Conservation (phyloP, 2,329 filamentous ascomycete genomes). For the Calonectria ilicicola region DNA sequence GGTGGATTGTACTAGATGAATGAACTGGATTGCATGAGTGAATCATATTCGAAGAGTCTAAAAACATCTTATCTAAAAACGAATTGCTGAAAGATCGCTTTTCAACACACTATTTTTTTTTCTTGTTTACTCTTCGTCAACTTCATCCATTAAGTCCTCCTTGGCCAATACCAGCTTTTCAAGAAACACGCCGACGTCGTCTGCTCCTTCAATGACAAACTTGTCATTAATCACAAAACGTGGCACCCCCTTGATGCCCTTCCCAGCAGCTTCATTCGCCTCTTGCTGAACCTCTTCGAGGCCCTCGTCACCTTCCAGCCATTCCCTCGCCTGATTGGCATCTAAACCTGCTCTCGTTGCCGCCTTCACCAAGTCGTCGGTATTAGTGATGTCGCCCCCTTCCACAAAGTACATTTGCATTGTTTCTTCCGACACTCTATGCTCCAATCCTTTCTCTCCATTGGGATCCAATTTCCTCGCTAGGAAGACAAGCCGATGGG, state of each 20-base stretch:
- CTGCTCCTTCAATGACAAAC: conserved; percentile 77
- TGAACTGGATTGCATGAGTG: not conserved
- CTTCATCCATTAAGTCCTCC: conserved; percentile 36
- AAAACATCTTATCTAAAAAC: not conserved
- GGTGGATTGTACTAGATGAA: not conserved
- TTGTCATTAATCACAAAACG: conserved; percentile 79
- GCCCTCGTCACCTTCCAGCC: conserved; percentile 66
- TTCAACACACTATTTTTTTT: no score
- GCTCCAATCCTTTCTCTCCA: conserved; percentile 60
- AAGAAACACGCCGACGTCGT: conserved; percentile 76
- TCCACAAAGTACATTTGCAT: conserved; percentile 77
- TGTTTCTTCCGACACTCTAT: conserved; percentile 69
- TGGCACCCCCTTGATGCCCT: conserved; percentile 75
- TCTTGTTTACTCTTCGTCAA: not conserved
- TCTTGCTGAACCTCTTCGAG: conserved; percentile 69
- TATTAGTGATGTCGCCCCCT: conserved; percentile 72
- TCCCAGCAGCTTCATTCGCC: conserved; percentile 62
- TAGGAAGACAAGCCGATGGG: conserved; percentile 74
- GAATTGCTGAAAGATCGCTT: not conserved
- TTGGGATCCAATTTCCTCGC: conserved; percentile 60
- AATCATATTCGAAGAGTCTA: not conserved
- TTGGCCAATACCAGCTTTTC: conserved; percentile 70
- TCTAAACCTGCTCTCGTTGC: conserved; percentile 67
- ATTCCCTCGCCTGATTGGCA: conserved; percentile 61
- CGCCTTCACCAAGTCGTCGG: conserved; percentile 63